phyloP scores from a whole-genome alignment of 257 asterid genomes.

The Leonotis leonurus region DNA sequence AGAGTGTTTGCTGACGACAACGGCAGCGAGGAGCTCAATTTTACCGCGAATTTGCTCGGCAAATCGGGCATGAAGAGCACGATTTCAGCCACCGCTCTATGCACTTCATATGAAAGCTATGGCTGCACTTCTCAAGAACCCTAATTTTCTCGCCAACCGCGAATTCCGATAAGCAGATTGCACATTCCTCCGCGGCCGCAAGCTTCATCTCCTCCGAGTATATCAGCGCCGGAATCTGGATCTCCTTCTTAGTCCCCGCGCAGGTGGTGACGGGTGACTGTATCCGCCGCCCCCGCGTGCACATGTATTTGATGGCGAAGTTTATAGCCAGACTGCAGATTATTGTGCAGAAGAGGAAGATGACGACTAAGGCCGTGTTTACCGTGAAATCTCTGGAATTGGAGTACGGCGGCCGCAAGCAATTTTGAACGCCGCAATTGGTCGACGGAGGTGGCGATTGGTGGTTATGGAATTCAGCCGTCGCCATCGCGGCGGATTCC shows the following conservation, averaged over 20 bases:
- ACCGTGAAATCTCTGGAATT: slow-evolving; percentile 31
- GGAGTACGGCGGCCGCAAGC: slow-evolving; percentile 40
- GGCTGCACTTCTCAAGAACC: slow-evolving; percentile 35
- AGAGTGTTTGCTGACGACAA: not conserved
- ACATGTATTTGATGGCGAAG: slow-evolving; percentile 23
- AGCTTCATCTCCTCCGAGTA: slow-evolving; percentile 34
- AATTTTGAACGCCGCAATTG: slow-evolving; percentile 18
- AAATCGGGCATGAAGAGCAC: slow-evolving; percentile 45
- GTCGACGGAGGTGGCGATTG: slow-evolving; percentile 23
- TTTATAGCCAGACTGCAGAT: slow-evolving; percentile 31
- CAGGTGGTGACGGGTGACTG: not conserved
- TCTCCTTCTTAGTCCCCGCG: slow-evolving; percentile 9
- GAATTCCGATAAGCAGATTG: slow-evolving; percentile 39
- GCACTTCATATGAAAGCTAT: slow-evolving; percentile 39
- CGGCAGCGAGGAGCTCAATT: not conserved
- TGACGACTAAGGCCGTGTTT: slow-evolving; percentile 35
- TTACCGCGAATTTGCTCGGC: slow-evolving; percentile 27
- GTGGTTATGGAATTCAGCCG: slow-evolving; percentile 17
- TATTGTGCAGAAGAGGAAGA: slow-evolving; percentile 31
- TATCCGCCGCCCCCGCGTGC: slow-evolving; percentile 16
- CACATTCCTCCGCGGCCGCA: slow-evolving; percentile 32
- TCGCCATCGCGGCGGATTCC: not conserved
- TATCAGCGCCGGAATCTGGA: slow-evolving; percentile 14
- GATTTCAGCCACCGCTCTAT: slow-evolving; percentile 35
- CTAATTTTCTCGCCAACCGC: slow-evolving; percentile 34